Evolutionary conservation across 805 yeast genomes (phyloP).

Genomic region (Yamadazyma nakazawae): DNA sequence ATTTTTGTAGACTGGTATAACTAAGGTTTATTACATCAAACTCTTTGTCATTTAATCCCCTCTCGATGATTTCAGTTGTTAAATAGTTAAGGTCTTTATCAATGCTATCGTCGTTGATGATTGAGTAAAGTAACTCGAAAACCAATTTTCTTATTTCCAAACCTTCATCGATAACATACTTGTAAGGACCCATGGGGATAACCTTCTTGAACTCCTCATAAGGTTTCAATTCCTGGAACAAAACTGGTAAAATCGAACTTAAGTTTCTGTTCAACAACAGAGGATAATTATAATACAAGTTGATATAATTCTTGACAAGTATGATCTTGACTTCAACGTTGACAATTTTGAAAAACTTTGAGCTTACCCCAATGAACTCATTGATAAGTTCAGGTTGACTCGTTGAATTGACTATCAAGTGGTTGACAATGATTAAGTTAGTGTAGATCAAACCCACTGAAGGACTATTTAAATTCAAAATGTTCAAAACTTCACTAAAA

Average conservation of each 20-base stretch:
- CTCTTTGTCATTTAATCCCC: slow-evolving; percentile 59
- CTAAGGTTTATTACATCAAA: slow-evolving; percentile 55
- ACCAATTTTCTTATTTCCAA: slow-evolving; percentile 68
- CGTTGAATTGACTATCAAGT: slow-evolving; percentile 10
- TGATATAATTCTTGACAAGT: slow-evolving; percentile 13
- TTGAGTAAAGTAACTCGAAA: slow-evolving; percentile 64
- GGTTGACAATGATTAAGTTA: slow-evolving; percentile 32
- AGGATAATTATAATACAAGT: slow-evolving; percentile 11
- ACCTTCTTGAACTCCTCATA: slow-evolving; percentile 56
- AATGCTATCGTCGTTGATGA: slow-evolving; percentile 31
- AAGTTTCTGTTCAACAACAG: slow-evolving; percentile 16
- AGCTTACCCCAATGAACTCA: slow-evolving; percentile 11
- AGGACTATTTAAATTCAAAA: slow-evolving; percentile 11
- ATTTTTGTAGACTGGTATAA: slow-evolving; percentile 37
- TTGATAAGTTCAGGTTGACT: slow-evolving; percentile 7
- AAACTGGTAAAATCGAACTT: slow-evolving; percentile 37
- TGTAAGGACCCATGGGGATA: slow-evolving; percentile 84
- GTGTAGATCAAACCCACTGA: slow-evolving; percentile 23
- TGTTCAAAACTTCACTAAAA: slow-evolving; percentile 15
- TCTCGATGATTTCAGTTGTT: slow-evolving; percentile 40
- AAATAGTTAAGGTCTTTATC: slow-evolving; percentile 29
- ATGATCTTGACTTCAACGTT: slow-evolving; percentile 48
- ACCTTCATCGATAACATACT: slow-evolving; percentile 77
- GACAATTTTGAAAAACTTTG: slow-evolving; percentile 23
- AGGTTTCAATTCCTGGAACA: slow-evolving; percentile 53